Conservation (phyloP, 2,329 filamentous ascomycete genomes). For the Chalara sp. region DNA sequence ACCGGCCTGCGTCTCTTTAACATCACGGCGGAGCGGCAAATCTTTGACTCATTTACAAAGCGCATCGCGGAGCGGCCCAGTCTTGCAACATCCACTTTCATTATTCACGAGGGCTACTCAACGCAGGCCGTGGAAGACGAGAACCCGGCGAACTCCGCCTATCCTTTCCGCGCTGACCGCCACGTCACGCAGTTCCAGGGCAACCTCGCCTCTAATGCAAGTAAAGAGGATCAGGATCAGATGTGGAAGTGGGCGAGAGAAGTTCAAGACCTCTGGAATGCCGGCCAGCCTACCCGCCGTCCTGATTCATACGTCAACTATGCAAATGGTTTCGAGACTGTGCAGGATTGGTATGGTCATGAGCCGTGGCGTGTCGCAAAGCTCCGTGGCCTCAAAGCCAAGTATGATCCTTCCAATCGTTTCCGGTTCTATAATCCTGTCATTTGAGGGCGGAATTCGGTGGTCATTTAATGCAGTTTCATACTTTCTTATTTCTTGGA, state of each 20-base stretch:
- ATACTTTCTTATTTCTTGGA: too few relatives aligned
- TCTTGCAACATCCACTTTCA: too few relatives aligned
- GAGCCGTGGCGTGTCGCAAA: slow-evolving; percentile 41
- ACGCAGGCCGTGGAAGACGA: slow-evolving; percentile 35
- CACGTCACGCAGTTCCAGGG: not conserved
- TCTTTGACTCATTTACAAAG: not conserved
- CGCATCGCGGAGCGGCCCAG: not conserved
- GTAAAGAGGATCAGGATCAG: not conserved
- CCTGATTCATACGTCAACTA: slow-evolving; percentile 44
- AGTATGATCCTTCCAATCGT: slow-evolving; percentile 38
- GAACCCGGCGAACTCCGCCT: slow-evolving; percentile 26
- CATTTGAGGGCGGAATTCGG: too few relatives aligned
- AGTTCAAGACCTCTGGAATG: too few relatives aligned
- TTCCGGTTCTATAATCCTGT: slow-evolving; percentile 41
- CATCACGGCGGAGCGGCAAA: too few relatives aligned
- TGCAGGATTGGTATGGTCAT: slow-evolving; percentile 37
- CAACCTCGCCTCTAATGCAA: too few relatives aligned
- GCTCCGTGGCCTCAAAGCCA: slow-evolving; percentile 37
- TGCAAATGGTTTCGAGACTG: slow-evolving; percentile 38
- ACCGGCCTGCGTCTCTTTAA: too few relatives aligned
- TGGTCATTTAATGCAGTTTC: too few relatives aligned
- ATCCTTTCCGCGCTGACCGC: not conserved
- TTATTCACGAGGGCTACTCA: slow-evolving; percentile 36
- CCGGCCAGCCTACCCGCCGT: too few relatives aligned
- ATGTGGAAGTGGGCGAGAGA: not conserved